Evolutionary conservation across 495 filamentous ascomycete genomes (phyloP).

Genomic region (Coniosporium apollinis): DNA sequence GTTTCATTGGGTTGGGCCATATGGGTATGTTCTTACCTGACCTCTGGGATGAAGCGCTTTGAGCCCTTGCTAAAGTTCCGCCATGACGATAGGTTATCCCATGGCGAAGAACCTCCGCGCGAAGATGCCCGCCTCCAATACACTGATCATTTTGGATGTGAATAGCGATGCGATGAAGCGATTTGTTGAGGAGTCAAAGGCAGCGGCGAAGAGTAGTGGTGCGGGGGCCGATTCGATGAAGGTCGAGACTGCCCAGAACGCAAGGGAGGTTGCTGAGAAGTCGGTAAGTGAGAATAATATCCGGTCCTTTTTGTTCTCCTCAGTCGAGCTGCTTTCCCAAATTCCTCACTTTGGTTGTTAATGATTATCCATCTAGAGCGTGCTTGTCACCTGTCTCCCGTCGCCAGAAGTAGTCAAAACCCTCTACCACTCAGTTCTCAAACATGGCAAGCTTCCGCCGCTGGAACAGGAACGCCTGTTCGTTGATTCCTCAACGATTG

Average conservation of each 20-base stretch:
- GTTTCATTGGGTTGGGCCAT: constrained; percentile 26
- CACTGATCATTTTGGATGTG: constrained; percentile 31
- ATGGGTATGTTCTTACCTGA: constrained; percentile 21
- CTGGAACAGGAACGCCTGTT: background rate
- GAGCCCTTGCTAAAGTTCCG: background rate
- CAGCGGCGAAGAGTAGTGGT: constrained; percentile 16
- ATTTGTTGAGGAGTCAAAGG: constrained; percentile 13
- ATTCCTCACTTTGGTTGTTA: constrained; percentile 4
- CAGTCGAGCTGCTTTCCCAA: background rate
- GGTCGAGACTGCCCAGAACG: constrained; percentile 19
- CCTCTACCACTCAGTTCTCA: constrained; percentile 23
- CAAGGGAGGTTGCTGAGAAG: constrained; percentile 28
- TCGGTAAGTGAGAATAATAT: constrained; percentile 21
- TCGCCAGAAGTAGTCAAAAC: constrained; percentile 21
- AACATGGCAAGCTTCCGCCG: constrained; percentile 6
- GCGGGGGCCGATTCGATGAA: constrained; percentile 11
- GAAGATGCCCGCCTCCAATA: constrained; percentile 24
- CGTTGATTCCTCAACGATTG: constrained; percentile 18
- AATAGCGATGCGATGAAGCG: constrained; percentile 14
- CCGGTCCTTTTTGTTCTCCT: background rate
- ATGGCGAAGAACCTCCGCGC: constrained; percentile 35
- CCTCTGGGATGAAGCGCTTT: constrained; percentile 1
- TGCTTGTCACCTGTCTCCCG: constrained; percentile 28
- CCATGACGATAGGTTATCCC: constrained; percentile 26
- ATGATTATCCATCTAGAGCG: constrained; percentile 10